Base-by-base conservation (phyloP, 1,284 basidiomycete species). In the Trametes polyzona region DNA sequence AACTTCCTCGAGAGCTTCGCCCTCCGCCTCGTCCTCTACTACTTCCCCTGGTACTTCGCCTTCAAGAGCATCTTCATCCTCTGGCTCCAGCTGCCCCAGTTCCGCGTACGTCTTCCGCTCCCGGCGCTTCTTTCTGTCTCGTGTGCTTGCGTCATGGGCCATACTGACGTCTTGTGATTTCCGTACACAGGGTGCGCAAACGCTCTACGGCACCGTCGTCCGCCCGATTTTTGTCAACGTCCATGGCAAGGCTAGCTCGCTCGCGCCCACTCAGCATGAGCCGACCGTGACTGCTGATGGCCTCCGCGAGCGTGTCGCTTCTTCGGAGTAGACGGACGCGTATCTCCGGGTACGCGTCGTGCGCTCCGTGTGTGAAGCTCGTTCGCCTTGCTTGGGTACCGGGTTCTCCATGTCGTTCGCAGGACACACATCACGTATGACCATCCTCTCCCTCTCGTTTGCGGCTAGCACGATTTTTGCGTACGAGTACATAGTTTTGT, bases 21-120 rank as follows among this genome's bases (percentile, higher is more conserved):
- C 26, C 79, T 89, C 58, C 83, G 86, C 54, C 53, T 87, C 58
- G 81, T 93, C 48, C 84, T 94, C 61, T 91, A 92, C 78, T 94
- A 93, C 70, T 68, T 93, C 66, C 89, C 91, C 37, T 93, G 93
- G 88, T 96, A 95, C 76, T 96, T 88, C 71, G 86, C 90, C 49
- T 84, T 93, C 82, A 96, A 96, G 89, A 92, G 88, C 52, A 58
- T 88, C 61, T 93, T 94, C 80, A 87, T 93, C 73, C 76, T 95
- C 69, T 96, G 92, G 92, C 82, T 93, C 65, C 90, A 92, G 74
- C 82, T 93, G 54, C 90, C 90, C 36, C 83, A 81, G 46, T 86
- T 90, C 79, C 87, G 86, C 71, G 90, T 92, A 77, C 73, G 89
- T 87, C 8, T 50, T 39, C 41, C 30, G 35, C 33, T 40, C n/a